These are phyloP conservation scores for Phytophthora boehmeriae DNA, from an alignment of 352 stramenopile genomes.

Conservation along the genomic window DNA sequence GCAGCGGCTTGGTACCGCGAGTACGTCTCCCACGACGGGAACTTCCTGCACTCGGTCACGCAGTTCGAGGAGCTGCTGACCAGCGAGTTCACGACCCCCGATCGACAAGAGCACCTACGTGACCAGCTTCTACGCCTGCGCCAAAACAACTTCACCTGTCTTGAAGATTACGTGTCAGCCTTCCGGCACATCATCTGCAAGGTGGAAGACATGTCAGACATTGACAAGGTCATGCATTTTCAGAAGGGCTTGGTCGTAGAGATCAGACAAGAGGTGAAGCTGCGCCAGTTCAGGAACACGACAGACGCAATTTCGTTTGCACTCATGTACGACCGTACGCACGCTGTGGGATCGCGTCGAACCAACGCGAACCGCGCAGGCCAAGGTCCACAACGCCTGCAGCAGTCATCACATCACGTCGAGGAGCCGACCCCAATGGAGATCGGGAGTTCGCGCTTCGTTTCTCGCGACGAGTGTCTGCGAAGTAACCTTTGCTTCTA, in stretches of 20 bases:
- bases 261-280: conserved; percentile 21
- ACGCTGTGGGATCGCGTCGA: background rate
- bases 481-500: conserved; percentile 1
- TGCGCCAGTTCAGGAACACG: conserved; percentile 8
- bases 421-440: conserved; percentile 7
- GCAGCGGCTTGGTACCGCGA: conserved; percentile 7
- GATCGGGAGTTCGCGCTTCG: conserved; percentile 2
- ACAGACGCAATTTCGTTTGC: conserved; percentile 8
- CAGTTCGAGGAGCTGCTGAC: conserved; percentile 17
- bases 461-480: conserved; percentile 6
- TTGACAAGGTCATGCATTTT: conserved; percentile 22
- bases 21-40: conserved; percentile 6
- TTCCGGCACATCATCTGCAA: conserved; percentile 20
- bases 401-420: too few species aligned
- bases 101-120: conserved; percentile 11
- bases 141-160: conserved; percentile 12
- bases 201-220: conserved; percentile 5
- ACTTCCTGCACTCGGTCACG: conserved; percentile 4
- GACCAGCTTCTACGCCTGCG: conserved; percentile 17
- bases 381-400: too few species aligned
- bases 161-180: conserved; percentile 8
- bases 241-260: conserved; percentile 11
- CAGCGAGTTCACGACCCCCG: conserved; percentile 10
- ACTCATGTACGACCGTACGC: conserved; percentile 15
- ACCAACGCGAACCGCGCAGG: too few species aligned